Conservation (phyloP, 2,329 filamentous ascomycete genomes). For the Trichophyton benhamiae region DNA sequence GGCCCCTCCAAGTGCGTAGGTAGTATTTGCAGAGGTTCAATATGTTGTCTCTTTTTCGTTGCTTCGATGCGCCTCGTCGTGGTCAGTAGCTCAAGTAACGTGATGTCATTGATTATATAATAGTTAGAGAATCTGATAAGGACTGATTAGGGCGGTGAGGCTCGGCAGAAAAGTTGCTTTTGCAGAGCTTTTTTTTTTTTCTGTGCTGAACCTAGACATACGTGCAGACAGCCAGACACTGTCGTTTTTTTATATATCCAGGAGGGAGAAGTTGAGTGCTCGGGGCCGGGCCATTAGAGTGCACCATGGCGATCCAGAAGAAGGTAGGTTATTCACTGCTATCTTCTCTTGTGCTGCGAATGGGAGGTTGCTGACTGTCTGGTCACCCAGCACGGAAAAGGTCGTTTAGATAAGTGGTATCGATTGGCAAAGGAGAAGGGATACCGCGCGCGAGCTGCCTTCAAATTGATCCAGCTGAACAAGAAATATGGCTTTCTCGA, state of each 20-base stretch:
- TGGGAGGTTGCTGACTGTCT: conserved; percentile 3
- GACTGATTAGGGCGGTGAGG: neutral
- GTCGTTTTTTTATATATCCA: neutral
- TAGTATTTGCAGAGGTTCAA: neutral
- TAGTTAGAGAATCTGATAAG: neutral
- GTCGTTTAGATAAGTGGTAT: conserved; percentile 98
- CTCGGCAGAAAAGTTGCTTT: conserved; percentile 1
- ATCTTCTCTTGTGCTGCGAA: conserved; percentile 1
- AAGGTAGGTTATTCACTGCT: conserved; percentile 43
- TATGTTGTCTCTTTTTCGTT: neutral
- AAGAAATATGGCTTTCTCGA: conserved; percentile 98
- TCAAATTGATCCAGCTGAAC: conserved; percentile 96
- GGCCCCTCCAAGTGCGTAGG: neutral
- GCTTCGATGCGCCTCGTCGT: neutral
- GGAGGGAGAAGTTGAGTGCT: neutral
- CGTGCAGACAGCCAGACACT: neutral
- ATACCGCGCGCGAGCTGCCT: conserved; percentile 86
- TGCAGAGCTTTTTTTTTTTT: neutral
- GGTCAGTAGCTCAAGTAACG: conserved; percentile 8
- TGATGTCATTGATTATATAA: conserved; percentile 11
- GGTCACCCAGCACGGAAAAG: conserved; percentile 63
- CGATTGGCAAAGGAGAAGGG: conserved; percentile 97
- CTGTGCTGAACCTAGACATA: too few relatives aligned
- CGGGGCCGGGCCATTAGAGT: neutral
- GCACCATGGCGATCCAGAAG: conserved; percentile 85